These are phyloP conservation scores for Babesia gibsoni DNA, from an alignment of 169 alveolate genomes.

Conservation along the genomic window DNA sequence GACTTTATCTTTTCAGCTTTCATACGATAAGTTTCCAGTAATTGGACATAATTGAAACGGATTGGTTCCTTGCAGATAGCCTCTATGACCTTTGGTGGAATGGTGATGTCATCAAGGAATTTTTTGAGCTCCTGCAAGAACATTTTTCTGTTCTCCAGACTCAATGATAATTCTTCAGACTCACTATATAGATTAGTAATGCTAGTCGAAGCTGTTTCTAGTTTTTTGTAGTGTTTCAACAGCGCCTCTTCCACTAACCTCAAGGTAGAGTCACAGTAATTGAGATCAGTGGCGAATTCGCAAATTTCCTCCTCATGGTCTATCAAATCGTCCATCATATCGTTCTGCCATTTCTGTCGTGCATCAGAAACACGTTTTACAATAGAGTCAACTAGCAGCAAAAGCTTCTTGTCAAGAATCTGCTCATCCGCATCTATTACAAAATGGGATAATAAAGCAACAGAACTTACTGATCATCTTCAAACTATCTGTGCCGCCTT, in stretches of 20 bases:
- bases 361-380: slow-evolving; percentile 25
- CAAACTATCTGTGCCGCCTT: background rate
- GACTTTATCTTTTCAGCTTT: slow-evolving; percentile 64
- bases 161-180: slow-evolving; percentile 57
- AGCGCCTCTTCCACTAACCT: slow-evolving; percentile 57
- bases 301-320: slow-evolving; percentile 58
- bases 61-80: slow-evolving; percentile 64
- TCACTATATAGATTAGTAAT: slow-evolving; percentile 63
- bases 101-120: slow-evolving; percentile 61
- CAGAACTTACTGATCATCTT: background rate
- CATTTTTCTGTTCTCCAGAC: slow-evolving; percentile 62
- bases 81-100: slow-evolving; percentile 65
- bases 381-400: background rate
- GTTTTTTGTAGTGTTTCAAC: slow-evolving; percentile 54
- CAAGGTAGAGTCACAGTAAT: slow-evolving; percentile 60
- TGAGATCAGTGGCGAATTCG: slow-evolving; percentile 55
- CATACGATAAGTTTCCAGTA: slow-evolving; percentile 34
- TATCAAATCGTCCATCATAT: slow-evolving; percentile 44
- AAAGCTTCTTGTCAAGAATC: background rate
- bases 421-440: background rate
- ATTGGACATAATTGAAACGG: slow-evolving; percentile 42
- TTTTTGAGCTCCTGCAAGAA: slow-evolving; percentile 59
- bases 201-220: slow-evolving; percentile 56
- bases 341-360: slow-evolving; percentile 52
- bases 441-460: background rate